A percentile compares a stretch with the other conserved stretches of the same genome.
These are phyloP conservation scores for Xylaria grammica DNA, from an alignment of 495 filamentous ascomycete genomes.

Conservation along the genomic window DNA sequence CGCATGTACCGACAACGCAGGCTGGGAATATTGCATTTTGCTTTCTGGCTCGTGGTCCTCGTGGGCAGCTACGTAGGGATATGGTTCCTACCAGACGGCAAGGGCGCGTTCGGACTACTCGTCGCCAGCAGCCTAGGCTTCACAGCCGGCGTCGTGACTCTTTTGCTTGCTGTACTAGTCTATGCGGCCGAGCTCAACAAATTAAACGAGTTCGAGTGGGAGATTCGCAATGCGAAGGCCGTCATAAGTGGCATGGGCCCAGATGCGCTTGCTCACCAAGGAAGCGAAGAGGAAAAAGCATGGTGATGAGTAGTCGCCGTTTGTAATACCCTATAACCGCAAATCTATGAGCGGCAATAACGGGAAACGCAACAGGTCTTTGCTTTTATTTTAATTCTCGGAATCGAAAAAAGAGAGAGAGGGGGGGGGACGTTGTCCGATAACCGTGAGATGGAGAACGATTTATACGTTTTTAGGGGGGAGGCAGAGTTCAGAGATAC, in stretches of 20 bases:
- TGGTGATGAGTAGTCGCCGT: constrained; percentile 19
- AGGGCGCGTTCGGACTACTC: constrained; percentile 79
- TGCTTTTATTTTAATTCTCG: too few species aligned
- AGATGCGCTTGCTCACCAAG: constrained; percentile 28
- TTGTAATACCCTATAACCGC: not conserved
- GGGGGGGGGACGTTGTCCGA: not conserved
- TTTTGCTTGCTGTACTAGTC: constrained; percentile 85
- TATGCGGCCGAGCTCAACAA: constrained; percentile 80
- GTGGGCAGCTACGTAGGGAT: constrained; percentile 76
- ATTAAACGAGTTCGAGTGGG: constrained; percentile 94
- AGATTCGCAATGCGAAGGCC: constrained; percentile 72
- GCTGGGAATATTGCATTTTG: constrained; percentile 75
- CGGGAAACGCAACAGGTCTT: not conserved
- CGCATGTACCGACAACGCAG: constrained; percentile 73
- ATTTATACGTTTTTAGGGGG: not conserved
- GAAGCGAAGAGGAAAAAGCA: constrained; percentile 26
- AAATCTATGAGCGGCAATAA: not conserved
- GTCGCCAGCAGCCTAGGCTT: constrained; percentile 78
- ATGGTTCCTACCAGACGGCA: constrained; percentile 81
- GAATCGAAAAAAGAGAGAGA: too few species aligned
- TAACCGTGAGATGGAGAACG: not conserved
- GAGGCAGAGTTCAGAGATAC: constrained; percentile 4
- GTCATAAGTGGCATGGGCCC: constrained; percentile 32
- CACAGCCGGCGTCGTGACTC: constrained; percentile 76
- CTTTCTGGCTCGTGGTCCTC: constrained; percentile 65